Evolutionary conservation across 805 yeast genomes (phyloP).

Genomic region (Metschnikowia peoriensis): DNA sequence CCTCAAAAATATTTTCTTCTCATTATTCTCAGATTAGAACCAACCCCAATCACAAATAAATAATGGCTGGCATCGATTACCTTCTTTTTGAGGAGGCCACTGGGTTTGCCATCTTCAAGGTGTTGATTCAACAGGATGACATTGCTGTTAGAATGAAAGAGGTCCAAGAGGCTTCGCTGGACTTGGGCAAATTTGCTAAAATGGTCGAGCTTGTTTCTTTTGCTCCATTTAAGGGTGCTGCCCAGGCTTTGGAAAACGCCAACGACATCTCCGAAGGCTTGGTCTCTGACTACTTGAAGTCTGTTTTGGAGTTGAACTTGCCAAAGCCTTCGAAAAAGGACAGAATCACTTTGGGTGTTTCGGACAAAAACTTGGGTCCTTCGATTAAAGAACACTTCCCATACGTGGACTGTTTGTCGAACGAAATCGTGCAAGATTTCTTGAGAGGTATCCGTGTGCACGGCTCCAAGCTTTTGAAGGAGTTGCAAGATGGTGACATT

Average conservation of each 20-base stretch:
- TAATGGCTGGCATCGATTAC: conserved; percentile 78
- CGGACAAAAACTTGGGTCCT: conserved; percentile 95
- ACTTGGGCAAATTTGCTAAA: conserved; percentile 84
- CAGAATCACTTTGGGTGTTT: conserved; percentile 77
- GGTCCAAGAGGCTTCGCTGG: conserved; percentile 87
- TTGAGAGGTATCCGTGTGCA: conserved; percentile 92
- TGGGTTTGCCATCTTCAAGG: conserved; percentile 96
- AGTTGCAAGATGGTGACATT: conserved; percentile 89
- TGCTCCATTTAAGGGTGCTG: conserved; percentile 99
- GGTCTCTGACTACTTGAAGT: conserved; percentile 87
- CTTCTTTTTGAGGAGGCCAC: conserved; percentile 97
- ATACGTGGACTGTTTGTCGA: conserved; percentile 83
- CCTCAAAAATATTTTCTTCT: conserved; percentile 20
- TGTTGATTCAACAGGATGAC: conserved; percentile 89
- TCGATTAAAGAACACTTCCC: conserved; percentile 91
- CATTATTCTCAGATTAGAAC: conserved; percentile 7
- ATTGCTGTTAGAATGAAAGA: conserved; percentile 89
- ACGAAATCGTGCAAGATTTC: conserved; percentile 91
- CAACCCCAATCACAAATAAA: conserved; percentile 8
- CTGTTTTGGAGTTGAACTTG: conserved; percentile 84
- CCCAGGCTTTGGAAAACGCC: conserved; percentile 98
- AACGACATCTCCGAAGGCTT: conserved; percentile 97
- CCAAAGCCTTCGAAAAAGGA: conserved; percentile 73
- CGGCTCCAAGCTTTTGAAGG: conserved; percentile 85
- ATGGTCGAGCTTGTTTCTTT: conserved; percentile 90